Conservation (phyloP, 164 flowering plant species). For the Annona squamosa region DNA sequence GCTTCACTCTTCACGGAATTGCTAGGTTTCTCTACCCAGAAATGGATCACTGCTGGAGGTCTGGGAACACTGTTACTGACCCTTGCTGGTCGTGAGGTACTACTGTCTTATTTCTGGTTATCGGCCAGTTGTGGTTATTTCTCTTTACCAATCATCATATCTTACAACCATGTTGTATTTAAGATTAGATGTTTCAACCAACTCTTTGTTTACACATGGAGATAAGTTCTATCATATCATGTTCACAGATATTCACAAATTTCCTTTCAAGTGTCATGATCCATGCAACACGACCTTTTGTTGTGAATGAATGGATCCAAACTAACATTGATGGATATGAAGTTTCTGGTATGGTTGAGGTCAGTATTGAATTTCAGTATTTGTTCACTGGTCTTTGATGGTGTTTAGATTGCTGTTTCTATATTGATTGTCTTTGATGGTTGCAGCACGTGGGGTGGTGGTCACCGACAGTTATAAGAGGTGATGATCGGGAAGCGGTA, state of each 20-base stretch:
- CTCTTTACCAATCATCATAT: neutral
- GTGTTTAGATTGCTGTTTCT: neutral
- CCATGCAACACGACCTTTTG: constrained; percentile 91
- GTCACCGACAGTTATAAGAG: constrained; percentile 96
- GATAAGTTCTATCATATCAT: constrained; percentile 5
- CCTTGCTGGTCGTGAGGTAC: constrained; percentile 98
- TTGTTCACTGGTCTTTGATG: neutral
- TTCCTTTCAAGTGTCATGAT: constrained; percentile 95
- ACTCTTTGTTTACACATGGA: neutral
- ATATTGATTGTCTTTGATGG: neutral
- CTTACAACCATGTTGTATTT: neutral
- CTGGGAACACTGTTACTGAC: constrained; percentile 96
- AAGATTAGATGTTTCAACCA: neutral
- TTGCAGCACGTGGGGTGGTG: constrained; percentile 98
- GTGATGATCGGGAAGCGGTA: constrained; percentile 96
- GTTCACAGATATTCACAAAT: constrained; percentile 77
- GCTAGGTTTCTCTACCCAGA: constrained; percentile 96
- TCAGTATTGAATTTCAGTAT: constrained; percentile 24
- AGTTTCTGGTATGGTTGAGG: constrained; percentile 99
- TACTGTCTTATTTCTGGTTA: constrained; percentile 1
- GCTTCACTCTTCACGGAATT: constrained; percentile 93
- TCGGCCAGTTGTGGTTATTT: neutral
- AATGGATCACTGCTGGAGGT: constrained; percentile 97
- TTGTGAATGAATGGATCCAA: constrained; percentile 89
- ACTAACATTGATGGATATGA: constrained; percentile 95